Base-by-base conservation (phyloP, 1,284 basidiomycete species). In the Sanguinoderma infundibulare region DNA sequence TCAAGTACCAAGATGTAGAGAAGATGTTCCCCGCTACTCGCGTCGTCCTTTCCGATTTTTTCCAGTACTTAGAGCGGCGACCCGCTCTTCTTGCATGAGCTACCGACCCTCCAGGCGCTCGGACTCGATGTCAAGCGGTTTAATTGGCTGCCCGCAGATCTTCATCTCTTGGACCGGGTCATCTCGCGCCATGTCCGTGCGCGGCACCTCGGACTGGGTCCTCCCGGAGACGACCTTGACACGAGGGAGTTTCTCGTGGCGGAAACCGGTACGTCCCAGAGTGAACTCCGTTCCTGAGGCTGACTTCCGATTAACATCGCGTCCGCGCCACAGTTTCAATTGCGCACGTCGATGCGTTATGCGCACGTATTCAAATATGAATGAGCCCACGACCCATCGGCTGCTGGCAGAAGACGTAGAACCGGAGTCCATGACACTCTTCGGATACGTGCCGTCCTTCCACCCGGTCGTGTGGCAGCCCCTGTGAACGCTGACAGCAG, bases 1-100 rank as follows among this genome's bases (percentile, higher is more conserved):
- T 68, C 57, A 64, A 62, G 42, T 39, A 61, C 24, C 35, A 62
- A 4, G 30, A n/a, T 6, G 30, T 39, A 8, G 15, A 36, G 17
- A n/a, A 56, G 17, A n/a, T 30, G 22, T 24, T 24, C 10, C 5
- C 36, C 12, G 20, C 14, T 6, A 34, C 24, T 36, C 15, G 3
- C 46, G 40, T 22, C 22, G 40, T 42, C 22, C 6, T 24, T 4
- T 4, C n/a, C 3, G n/a, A 42, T 10, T 8, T 12, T 4, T 3
- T 3, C 22, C 17, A 24, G 10, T 2, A 2, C 2, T 5, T 39
- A 10, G 40, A 9, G 40, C 2, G 7, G 22, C n/a, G 10, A n/a
- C 20, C 3, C 20, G 9, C 22, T 42, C 40, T 10, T 42, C 20
- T n/a, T 42, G 1, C 40, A 10, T 10, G 2, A 7, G 8, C 40